Evolutionary conservation across 2,329 filamentous ascomycete species (phyloP).

Genomic region (Spiromastix sp.): DNA sequence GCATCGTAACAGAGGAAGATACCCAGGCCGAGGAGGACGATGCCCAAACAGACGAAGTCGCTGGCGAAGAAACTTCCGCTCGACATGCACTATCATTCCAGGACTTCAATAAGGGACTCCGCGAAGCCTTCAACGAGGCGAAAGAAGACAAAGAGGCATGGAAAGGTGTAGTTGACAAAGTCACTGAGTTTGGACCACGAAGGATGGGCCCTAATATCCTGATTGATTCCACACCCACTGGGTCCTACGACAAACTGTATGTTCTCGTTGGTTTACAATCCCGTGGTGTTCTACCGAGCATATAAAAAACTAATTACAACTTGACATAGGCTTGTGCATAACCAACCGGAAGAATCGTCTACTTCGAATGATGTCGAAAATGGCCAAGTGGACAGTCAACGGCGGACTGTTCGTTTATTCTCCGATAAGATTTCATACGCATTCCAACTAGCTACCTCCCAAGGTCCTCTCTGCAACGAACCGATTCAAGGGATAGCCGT

Average conservation of each 20-base stretch:
- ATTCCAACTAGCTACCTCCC: constrained; percentile 82
- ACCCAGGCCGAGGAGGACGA: constrained; percentile 30
- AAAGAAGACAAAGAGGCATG: constrained; percentile 68
- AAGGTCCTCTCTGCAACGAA: constrained; percentile 86
- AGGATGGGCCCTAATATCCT: constrained; percentile 80
- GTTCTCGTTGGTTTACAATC: constrained; percentile 2
- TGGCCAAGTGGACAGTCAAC: constrained; percentile 15
- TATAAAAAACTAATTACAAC: too few relatives aligned
- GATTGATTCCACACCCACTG: constrained; percentile 66
- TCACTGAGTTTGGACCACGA: constrained; percentile 82
- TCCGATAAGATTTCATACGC: constrained; percentile 86
- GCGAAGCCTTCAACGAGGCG: constrained; percentile 52
- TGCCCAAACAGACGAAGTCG: constrained; percentile 31
- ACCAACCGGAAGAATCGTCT: too few relatives aligned
- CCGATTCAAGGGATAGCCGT: constrained; percentile 89
- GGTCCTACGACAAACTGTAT: constrained; percentile 58
- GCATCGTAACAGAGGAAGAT: constrained; percentile 25
- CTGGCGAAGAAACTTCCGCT: constrained; percentile 49
- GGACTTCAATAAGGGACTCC: constrained; percentile 68
- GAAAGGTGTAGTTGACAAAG: constrained; percentile 65
- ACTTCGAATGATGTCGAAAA: too few relatives aligned
- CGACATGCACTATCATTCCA: constrained; percentile 55
- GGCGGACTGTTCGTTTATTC: constrained; percentile 50
- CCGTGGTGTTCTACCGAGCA: too few relatives aligned
- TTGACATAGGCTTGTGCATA: too few relatives aligned